These are phyloP conservation scores for Phellopilus nigrolimitatus DNA, from an alignment of 1,284 basidiomycete species.

Conservation along the genomic window DNA sequence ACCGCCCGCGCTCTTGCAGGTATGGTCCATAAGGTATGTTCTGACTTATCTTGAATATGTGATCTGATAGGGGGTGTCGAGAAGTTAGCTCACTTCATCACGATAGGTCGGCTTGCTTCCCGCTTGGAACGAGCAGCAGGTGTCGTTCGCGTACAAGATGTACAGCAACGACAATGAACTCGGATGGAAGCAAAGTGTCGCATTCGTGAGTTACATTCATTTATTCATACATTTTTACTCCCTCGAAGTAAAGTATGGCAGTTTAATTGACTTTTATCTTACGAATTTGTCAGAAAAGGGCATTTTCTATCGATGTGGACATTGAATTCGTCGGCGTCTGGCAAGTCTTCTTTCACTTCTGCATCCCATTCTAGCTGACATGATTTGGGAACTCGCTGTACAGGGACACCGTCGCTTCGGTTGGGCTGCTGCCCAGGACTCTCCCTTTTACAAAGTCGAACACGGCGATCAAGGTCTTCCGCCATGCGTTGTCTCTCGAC, in stretches of 20 bases:
- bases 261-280: too few relatives aligned
- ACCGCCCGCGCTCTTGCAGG: constrained; percentile 33
- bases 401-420: constrained; percentile 34
- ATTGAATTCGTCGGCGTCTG: constrained; percentile 57
- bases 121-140: constrained; percentile 42
- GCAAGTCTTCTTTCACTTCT: constrained; percentile 10
- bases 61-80: neutral
- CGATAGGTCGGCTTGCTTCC: constrained; percentile 49
- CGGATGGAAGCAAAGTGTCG: constrained; percentile 29
- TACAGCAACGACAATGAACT: constrained; percentile 30
- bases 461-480: constrained; percentile 30
- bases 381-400: neutral
- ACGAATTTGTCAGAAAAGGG: constrained; percentile 27
- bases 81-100: neutral
- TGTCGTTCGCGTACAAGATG: constrained; percentile 41
- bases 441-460: constrained; percentile 36
- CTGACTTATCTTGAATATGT: neutral
- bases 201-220: constrained; percentile 1
- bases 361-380: neutral
- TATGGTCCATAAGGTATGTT: constrained; percentile 18
- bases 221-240: neutral
- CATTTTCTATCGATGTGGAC: constrained; percentile 40
- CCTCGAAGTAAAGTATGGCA: neutral
- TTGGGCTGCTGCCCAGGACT: constrained; percentile 32
- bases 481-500: constrained; percentile 40